Evolutionary conservation across 805 yeast genomes (phyloP).

Genomic region (Yamadazyma philogaea): DNA sequence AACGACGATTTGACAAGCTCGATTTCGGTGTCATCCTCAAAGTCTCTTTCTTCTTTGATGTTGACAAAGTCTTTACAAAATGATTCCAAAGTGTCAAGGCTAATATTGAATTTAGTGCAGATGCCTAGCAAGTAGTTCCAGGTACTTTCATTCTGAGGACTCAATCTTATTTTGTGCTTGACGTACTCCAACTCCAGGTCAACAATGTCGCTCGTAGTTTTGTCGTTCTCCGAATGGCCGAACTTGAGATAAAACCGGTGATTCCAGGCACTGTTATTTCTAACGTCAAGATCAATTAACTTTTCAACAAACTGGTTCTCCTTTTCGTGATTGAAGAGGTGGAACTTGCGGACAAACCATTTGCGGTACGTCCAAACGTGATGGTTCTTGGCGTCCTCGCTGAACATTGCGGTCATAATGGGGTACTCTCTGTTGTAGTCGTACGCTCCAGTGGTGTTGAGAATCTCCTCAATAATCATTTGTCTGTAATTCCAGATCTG

Average conservation of each 20-base stretch:
- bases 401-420: constrained; percentile 63
- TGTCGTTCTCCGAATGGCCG: constrained; percentile 15
- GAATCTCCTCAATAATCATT: constrained; percentile 46
- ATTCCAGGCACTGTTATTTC: constrained; percentile 93
- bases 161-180: constrained; percentile 44
- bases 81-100: constrained; percentile 37
- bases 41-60: constrained; percentile 13
- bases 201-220: constrained; percentile 8
- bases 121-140: constrained; percentile 83
- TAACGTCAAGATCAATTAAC: constrained; percentile 58
- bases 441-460: constrained; percentile 13
- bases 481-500: constrained; percentile 97
- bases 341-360: constrained; percentile 68
- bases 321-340: constrained; percentile 37
- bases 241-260: constrained; percentile 64
- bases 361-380: constrained; percentile 94
- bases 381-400: constrained; percentile 83
- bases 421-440: constrained; percentile 53
- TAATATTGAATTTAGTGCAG: constrained; percentile 23
- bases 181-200: constrained; percentile 54
- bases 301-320: constrained; percentile 53
- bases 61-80: constrained; percentile 46
- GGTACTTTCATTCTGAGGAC: constrained; percentile 79
- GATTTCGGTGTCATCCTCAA: constrained; percentile 17
- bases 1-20: constrained; percentile 44